Evolutionary conservation across 495 filamentous ascomycete species (phyloP), one percentile per base, ranked within the genome.

Genomic region (Penicillium longicatenatum): DNA sequence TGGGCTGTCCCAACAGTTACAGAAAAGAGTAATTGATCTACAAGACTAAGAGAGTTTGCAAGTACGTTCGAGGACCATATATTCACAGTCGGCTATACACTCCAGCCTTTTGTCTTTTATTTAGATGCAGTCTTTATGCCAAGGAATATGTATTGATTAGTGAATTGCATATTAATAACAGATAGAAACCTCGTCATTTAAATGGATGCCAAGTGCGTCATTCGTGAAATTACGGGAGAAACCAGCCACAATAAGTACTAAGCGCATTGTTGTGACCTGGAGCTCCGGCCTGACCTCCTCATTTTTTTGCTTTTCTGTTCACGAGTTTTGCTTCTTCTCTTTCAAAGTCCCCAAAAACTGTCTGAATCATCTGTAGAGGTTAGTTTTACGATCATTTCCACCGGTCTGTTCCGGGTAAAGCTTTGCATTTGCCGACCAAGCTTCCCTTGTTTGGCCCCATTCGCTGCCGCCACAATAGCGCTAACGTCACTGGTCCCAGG

Each of bases 1-100:
- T 48, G 45, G 45, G 45, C 21, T 14, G 31, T 35, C 45, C 45
- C 45, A 48, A 48, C 45, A 48, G 24, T 17, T 30, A 26, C 5
- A 26, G 44, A 46, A 48, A 48, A 30, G 24, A 48, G 45, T 48
- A 48, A 48, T 29, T 17, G 46, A 60, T 58, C 56, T 58, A 52
- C 49, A 35, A 35, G 12, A 9, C 8, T 35, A 35, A 37, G 48
- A 54, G 11, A 26, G 17, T 55, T 19, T 53, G 29, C 47, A 16
- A 6, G 35, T 16, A 29, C 26, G 24, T 12, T 6, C 50, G 19
- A 21, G 30, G 26, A 26, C 3, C 26, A 26, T 26, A n/a, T n/a
- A n/a, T n/a, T n/a, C n/a, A n/a, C n/a, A n/a, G n/a, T n/a, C n/a
- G 26, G 26, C 26, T 26, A 6, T 26, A 26, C 7, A 26, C 7